Conservation (phyloP, 176 grass and related monocot genomes). For the Eragrostis curvula region DNA sequence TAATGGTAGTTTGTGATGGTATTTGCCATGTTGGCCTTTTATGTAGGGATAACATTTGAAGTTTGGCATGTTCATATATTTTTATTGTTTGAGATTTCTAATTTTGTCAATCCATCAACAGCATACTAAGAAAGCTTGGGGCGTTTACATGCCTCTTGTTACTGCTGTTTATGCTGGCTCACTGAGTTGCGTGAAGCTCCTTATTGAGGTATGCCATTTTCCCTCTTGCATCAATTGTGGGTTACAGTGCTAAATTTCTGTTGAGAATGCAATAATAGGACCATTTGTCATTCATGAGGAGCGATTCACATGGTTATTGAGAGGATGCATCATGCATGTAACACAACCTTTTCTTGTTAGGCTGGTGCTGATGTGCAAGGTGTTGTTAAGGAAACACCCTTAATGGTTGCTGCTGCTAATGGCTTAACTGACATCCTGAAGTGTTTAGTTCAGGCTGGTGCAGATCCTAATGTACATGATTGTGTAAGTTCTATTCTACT, state of each 20-base stretch:
- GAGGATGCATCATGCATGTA: slow-evolving; percentile 25
- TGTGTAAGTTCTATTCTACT: slow-evolving; percentile 19
- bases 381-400: slow-evolving; percentile 29
- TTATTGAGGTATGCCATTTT: slow-evolving; percentile 19
- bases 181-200: slow-evolving; percentile 27
- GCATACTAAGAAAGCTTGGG: slow-evolving; percentile 22
- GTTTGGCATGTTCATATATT: not conserved
- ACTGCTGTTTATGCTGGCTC: slow-evolving; percentile 9
- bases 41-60: no score
- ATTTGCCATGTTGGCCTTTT: no score
- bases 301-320: not conserved
- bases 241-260: not conserved
- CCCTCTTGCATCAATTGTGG: not conserved
- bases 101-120: slow-evolving; percentile 19
- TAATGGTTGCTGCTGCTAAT: not conserved
- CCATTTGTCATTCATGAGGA: not conserved
- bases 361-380: slow-evolving; percentile 49
- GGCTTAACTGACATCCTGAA: slow-evolving; percentile 45
- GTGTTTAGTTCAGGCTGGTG: slow-evolving; percentile 38
- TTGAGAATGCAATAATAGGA: not conserved
- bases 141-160: slow-evolving; percentile 20
- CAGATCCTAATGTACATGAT: slow-evolving; percentile 43
- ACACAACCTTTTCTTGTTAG: slow-evolving; percentile 26
- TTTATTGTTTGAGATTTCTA: not conserved
- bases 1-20: not conserved